Percentiles rank a stretch among this genome's conserved stretches.
phyloP scores from a whole-genome alignment of 805 yeast genomes.

The Kazachstania kunashirensis region DNA sequence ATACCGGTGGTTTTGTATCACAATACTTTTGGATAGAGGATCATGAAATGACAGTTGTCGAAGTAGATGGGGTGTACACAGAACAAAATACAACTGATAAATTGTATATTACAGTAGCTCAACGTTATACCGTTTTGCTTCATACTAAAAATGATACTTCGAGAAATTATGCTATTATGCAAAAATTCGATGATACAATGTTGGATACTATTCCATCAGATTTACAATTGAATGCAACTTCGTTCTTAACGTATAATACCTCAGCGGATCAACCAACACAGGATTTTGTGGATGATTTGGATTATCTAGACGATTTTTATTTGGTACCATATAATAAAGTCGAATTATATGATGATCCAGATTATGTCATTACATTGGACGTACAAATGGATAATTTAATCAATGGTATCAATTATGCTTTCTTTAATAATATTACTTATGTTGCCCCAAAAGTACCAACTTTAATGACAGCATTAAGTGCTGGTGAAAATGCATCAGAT shows the following conservation, averaged over 20 bases:
- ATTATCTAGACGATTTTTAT: conserved; percentile 66
- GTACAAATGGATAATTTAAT: conserved; percentile 77
- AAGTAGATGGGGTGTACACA: conserved; percentile 84
- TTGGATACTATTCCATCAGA: conserved; percentile 64
- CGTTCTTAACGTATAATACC: conserved; percentile 51
- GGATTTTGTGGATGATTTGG: conserved; percentile 38
- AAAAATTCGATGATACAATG: conserved; percentile 72
- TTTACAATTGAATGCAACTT: conserved; percentile 63
- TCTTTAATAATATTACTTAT: conserved; percentile 82
- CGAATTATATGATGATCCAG: conserved; percentile 56
- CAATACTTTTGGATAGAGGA: conserved; percentile 85
- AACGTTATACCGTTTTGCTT: conserved; percentile 75
- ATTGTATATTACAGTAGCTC: conserved; percentile 81
- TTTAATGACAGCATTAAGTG: conserved; percentile 62
- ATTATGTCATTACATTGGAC: conserved; percentile 55
- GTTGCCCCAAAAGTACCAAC: conserved; percentile 79
- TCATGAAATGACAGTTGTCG: conserved; percentile 78
- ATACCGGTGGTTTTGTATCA: conserved; percentile 85
- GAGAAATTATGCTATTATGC: conserved; percentile 73
- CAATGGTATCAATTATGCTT: conserved; percentile 90
- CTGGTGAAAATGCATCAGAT: conserved; percentile 52
- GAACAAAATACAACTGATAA: conserved; percentile 61
- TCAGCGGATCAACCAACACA: conserved; percentile 34
- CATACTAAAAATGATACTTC: conserved; percentile 57
- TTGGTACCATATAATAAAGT: conserved; percentile 53